These are phyloP conservation scores for Nothophoma quercina DNA, from an alignment of 2,329 filamentous ascomycete species.

Conservation along the genomic window DNA sequence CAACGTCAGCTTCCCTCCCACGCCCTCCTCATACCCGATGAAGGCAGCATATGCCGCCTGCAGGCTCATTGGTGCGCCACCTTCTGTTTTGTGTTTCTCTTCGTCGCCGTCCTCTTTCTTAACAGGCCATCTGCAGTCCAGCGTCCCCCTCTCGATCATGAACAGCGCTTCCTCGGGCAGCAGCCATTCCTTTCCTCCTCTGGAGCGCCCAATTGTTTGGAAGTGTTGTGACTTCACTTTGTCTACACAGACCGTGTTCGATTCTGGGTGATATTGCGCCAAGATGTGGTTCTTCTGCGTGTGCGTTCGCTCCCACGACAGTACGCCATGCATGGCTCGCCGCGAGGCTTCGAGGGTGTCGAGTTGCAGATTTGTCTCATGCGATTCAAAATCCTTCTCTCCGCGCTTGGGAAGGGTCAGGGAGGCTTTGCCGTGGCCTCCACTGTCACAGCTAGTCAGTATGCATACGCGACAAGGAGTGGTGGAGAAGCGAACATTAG, in stretches of 20 bases:
- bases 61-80: conserved; percentile 81
- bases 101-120: conserved; percentile 42
- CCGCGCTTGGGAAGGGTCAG: conserved; percentile 82
- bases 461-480: neutral
- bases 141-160: conserved; percentile 82
- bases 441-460: conserved; percentile 7
- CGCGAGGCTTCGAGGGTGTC: conserved; percentile 80
- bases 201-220: conserved; percentile 73
- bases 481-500: conserved; percentile 56
- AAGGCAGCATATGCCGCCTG: conserved; percentile 90
- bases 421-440: conserved; percentile 31
- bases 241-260: conserved; percentile 68
- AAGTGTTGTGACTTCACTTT: conserved; percentile 76
- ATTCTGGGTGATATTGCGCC: conserved; percentile 76
- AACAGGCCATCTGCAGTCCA: conserved; percentile 86
- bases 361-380: conserved; percentile 84
- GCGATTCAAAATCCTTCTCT: conserved; percentile 96
- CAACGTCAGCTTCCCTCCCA: conserved; percentile 63
- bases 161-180: conserved; percentile 92
- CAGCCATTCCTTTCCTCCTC: conserved; percentile 71
- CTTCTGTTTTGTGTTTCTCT: conserved; percentile 54
- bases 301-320: conserved; percentile 79
- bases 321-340: conserved; percentile 85
- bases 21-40: conserved; percentile 70
- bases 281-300: conserved; percentile 69